These are phyloP conservation scores for Ananas comosus DNA, from an alignment of 176 grass and related monocot species.

Conservation along the genomic window DNA sequence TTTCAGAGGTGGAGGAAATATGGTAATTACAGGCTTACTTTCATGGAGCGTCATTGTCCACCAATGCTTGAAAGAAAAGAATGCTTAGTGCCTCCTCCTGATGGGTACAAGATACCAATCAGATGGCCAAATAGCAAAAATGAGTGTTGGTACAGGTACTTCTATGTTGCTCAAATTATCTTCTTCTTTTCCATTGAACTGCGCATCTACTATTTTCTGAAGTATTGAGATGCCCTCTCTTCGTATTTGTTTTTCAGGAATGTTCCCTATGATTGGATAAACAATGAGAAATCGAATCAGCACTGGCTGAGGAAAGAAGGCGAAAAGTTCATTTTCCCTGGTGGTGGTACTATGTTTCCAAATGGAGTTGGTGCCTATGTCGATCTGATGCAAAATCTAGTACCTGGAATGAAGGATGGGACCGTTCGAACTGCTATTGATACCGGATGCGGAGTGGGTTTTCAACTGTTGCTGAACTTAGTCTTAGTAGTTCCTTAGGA, in stretches of 20 bases:
- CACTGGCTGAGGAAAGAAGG: conserved; percentile 92
- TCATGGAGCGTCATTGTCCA: conserved; percentile 94
- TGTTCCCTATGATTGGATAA: conserved; percentile 99
- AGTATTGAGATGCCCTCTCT: not conserved
- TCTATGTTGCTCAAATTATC: not conserved
- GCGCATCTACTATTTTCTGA: not conserved
- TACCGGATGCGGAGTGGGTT: conserved; percentile 76
- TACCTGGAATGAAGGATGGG: conserved; percentile 85
- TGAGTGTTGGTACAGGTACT: conserved; percentile 89
- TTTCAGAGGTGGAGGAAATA: conserved; percentile 62
- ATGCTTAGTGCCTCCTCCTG: conserved; percentile 74
- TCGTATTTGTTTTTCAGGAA: conserved; percentile 34
- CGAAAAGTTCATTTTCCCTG: conserved; percentile 78
- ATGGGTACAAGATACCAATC: conserved; percentile 80
- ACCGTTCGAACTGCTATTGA: conserved; percentile 76
- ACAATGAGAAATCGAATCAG: conserved; percentile 97
- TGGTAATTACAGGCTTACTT: conserved; percentile 86
- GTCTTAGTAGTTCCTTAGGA: not conserved
- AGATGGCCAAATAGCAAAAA: conserved; percentile 96
- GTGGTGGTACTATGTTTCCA: conserved; percentile 96
- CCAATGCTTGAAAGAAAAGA: conserved; percentile 54
- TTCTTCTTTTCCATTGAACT: not conserved
- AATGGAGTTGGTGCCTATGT: conserved; percentile 77
- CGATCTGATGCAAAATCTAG: conserved; percentile 46
- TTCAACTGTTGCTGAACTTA: not conserved